Conservation (phyloP, 2,329 filamentous ascomycete genomes). For the Xylogone sp. region DNA sequence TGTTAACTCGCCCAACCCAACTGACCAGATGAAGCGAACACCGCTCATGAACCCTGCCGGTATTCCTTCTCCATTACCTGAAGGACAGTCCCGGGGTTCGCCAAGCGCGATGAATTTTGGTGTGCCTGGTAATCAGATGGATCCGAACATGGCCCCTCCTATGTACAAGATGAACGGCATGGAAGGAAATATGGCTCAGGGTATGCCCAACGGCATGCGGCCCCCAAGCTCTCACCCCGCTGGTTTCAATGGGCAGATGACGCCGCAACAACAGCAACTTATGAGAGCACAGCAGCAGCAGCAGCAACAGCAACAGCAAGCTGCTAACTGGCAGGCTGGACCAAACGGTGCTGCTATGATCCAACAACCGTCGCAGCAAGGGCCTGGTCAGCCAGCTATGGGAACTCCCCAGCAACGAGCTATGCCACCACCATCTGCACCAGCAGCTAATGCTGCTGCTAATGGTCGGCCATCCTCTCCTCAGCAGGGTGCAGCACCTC, state of each 20-base stretch:
- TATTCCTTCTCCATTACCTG: conserved; percentile 69
- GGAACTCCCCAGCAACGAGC: conserved; percentile 69
- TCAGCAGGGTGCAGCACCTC: conserved; percentile 63
- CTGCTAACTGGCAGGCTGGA: conserved; percentile 25
- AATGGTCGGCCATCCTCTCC: conserved; percentile 59
- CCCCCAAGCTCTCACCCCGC: conserved; percentile 66
- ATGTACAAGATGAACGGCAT: conserved; percentile 48
- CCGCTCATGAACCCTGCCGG: conserved; percentile 68
- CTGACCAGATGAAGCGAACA: conserved; percentile 76
- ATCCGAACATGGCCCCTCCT: conserved; percentile 55
- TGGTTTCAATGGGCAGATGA: conserved; percentile 51
- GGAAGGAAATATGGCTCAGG: conserved; percentile 51
- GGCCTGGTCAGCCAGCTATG: conserved; percentile 30
- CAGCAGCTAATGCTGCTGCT: conserved; percentile 39
- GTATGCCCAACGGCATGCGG: conserved; percentile 63
- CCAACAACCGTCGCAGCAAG: conserved; percentile 38
- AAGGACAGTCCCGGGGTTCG: conserved; percentile 65
- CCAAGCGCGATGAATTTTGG: conserved; percentile 64
- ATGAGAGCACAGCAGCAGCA: conserved; percentile 49
- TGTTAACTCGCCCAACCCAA: conserved; percentile 72
- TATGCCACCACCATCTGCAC: conserved; percentile 65
- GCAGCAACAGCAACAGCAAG: conserved; percentile 33
- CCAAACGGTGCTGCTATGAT: conserved; percentile 40
- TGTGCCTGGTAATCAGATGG: conserved; percentile 49
- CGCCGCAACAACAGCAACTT: conserved; percentile 50